These are phyloP conservation scores for Fusarium cyanostomum DNA, from an alignment of 2,329 filamentous ascomycete genomes.

Conservation along the genomic window DNA sequence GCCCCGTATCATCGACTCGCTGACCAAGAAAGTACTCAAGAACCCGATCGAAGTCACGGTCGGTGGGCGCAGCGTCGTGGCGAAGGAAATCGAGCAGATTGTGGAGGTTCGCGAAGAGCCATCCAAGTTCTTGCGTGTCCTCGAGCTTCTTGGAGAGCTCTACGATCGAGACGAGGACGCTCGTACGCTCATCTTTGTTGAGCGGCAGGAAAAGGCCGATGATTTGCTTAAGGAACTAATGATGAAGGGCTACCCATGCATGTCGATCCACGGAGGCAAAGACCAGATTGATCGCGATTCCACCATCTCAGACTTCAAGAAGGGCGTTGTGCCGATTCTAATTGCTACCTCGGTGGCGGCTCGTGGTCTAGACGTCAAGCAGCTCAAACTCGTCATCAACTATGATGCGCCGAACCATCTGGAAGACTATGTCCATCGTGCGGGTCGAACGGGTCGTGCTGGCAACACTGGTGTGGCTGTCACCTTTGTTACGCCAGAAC, in stretches of 20 bases:
- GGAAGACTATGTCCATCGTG: conserved; percentile 96
- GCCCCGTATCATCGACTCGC: conserved; percentile 88
- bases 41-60: conserved; percentile 92
- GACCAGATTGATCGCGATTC: conserved; percentile 94
- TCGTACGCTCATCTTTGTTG: conserved; percentile 89
- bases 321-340: conserved; percentile 86
- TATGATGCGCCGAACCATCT: conserved; percentile 93
- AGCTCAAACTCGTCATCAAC: conserved; percentile 94
- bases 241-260: conserved; percentile 87
- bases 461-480: conserved; percentile 95
- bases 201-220: conserved; percentile 90
- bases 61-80: conserved; percentile 86
- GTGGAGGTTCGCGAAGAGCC: conserved; percentile 87
- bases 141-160: conserved; percentile 87
- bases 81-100: conserved; percentile 90
- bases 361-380: conserved; percentile 93
- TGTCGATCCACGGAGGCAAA: conserved; percentile 93
- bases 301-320: conserved; percentile 93
- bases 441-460: conserved; percentile 91
- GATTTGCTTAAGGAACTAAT: conserved; percentile 80
- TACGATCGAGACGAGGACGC: conserved; percentile 91
- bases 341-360: conserved; percentile 96
- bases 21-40: conserved; percentile 87
- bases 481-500: conserved; percentile 90
- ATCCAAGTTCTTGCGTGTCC: conserved; percentile 82